phyloP scores from a whole-genome alignment of 2,329 filamentous ascomycete genomes.

The Hypomyces perniciosus region DNA sequence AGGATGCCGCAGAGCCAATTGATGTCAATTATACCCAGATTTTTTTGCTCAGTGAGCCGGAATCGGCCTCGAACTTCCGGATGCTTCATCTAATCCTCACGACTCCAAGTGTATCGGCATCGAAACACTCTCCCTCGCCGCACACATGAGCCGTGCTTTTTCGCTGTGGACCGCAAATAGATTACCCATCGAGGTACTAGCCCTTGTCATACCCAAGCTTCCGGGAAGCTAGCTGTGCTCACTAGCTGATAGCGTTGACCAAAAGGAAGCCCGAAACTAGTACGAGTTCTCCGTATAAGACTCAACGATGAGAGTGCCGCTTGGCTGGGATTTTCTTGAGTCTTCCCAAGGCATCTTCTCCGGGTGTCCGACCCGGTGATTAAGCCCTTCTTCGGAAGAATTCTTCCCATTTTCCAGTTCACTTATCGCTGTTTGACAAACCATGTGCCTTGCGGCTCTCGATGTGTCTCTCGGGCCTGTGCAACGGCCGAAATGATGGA shows the following conservation, averaged over 20 bases:
- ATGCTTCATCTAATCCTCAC: constrained; percentile 12
- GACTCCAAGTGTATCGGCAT: neutral
- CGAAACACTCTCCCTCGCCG: neutral
- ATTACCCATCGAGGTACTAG: constrained; percentile 9
- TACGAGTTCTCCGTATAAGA: neutral
- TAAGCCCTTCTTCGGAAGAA: neutral
- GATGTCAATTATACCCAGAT: neutral
- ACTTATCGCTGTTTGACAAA: neutral
- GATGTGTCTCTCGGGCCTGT: constrained; percentile 2
- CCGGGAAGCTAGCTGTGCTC: neutral
- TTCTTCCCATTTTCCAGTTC: constrained; percentile 1
- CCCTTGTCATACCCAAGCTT: constrained; percentile 3
- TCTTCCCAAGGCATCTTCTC: too few relatives aligned
- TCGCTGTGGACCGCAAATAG: constrained; percentile 6
- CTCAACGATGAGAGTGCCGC: too few relatives aligned
- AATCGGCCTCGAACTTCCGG: neutral
- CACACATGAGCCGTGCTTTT: constrained; percentile 13
- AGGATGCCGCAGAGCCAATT: neutral
- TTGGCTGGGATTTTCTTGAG: too few relatives aligned
- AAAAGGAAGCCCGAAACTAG: constrained; percentile 1
- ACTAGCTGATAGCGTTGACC: neutral
- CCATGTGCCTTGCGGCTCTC: neutral
- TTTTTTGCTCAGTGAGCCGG: neutral
- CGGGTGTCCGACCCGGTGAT: neutral
- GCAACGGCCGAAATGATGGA: constrained; percentile 30